These are phyloP conservation scores for Lactarius trivialis DNA, from an alignment of 768 basidiomycete genomes.

Conservation along the genomic window DNA sequence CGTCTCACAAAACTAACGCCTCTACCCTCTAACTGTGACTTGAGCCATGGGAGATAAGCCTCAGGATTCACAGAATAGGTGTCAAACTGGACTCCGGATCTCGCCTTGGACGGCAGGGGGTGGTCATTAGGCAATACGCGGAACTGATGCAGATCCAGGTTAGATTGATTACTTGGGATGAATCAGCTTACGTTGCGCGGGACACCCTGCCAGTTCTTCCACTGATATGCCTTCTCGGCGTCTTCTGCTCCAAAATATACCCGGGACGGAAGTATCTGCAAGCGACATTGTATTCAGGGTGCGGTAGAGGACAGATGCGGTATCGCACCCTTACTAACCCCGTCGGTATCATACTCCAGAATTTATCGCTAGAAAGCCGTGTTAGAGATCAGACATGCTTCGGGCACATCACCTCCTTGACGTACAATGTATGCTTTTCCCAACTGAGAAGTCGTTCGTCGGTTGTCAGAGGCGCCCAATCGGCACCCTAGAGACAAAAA, in stretches of 20 bases:
- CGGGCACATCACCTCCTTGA: background rate
- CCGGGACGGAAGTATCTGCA: constrained; percentile 34
- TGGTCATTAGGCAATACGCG: constrained; percentile 29
- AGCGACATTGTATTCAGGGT: background rate
- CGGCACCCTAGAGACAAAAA: constrained; percentile 35
- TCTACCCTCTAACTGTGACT: constrained; percentile 32
- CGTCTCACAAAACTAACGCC: constrained; percentile 42
- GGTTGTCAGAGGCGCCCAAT: constrained; percentile 38
- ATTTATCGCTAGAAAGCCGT: constrained; percentile 32
- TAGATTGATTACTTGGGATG: background rate
- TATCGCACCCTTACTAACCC: constrained; percentile 36
- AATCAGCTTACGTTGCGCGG: constrained; percentile 33
- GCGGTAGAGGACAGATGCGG: background rate
- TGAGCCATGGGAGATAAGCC: constrained; percentile 45
- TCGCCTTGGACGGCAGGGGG: constrained; percentile 30
- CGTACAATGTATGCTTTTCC: constrained; percentile 41
- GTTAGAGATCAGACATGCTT: background rate
- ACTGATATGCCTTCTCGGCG: constrained; percentile 31
- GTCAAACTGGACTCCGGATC: constrained; percentile 38
- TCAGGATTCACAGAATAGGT: constrained; percentile 47
- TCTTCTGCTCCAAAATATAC: constrained; percentile 28
- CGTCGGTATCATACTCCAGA: constrained; percentile 43
- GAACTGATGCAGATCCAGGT: background rate
- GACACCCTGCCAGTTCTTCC: constrained; percentile 27
- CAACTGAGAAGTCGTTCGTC: constrained; percentile 33